phyloP scores from a whole-genome alignment of 352 stramenopile species.

The Phytopythium sindhum region DNA sequence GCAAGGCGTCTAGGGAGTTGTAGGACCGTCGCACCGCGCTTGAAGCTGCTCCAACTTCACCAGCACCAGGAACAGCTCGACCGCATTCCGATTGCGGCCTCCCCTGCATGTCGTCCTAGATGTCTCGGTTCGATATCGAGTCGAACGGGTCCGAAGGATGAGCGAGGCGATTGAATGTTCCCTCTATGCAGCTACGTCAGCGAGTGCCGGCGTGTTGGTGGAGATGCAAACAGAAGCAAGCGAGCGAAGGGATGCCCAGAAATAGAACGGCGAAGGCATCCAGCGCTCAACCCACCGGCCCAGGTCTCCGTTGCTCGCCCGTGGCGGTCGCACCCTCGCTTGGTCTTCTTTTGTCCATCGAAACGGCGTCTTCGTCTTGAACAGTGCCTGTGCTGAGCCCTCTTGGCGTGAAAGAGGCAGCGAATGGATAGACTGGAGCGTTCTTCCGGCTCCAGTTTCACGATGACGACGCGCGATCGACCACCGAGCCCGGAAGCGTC shows the following conservation, averaged over 20 bases:
- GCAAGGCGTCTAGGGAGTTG: neutral
- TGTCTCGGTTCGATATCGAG: neutral
- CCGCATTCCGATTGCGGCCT: slow-evolving; percentile 3
- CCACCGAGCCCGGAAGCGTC: slow-evolving; percentile 1
- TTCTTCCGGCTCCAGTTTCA: neutral
- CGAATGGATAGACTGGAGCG: neutral
- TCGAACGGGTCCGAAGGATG: neutral
- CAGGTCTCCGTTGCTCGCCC: too few relatives aligned
- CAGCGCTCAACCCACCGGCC: neutral
- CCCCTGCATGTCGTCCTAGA: neutral
- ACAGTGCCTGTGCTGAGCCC: neutral
- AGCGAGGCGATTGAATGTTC: neutral
- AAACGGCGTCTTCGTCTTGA: neutral
- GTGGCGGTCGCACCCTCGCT: neutral
- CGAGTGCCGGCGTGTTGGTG: too few relatives aligned
- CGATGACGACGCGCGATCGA: neutral
- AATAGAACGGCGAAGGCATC: neutral
- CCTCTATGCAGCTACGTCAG: too few relatives aligned
- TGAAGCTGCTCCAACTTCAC: neutral
- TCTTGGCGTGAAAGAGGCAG: neutral
- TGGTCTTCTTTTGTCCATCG: neutral
- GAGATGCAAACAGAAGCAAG: neutral
- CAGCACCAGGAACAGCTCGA: neutral
- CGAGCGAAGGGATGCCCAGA: neutral
- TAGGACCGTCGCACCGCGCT: neutral